These are phyloP conservation scores for Zangia roseola DNA, from an alignment of 768 basidiomycete species.

Conservation along the genomic window DNA sequence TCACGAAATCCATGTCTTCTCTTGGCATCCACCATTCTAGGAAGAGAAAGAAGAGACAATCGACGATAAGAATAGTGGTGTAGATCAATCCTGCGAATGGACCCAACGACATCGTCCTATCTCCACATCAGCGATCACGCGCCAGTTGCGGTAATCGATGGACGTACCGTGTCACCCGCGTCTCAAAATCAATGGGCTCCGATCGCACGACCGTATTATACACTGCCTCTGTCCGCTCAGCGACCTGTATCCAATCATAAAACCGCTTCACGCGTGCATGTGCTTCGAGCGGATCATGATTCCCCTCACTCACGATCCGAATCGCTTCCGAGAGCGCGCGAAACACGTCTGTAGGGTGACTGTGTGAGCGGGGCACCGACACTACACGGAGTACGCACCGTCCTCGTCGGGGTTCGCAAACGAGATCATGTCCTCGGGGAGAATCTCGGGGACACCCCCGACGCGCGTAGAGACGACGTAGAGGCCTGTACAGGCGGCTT, in stretches of 20 bases:
- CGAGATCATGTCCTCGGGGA: conserved; percentile 93
- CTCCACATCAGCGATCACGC: not conserved
- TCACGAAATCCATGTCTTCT: conserved; percentile 73
- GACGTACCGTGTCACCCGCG: conserved; percentile 70
- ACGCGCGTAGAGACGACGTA: conserved; percentile 94
- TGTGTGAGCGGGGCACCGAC: not conserved
- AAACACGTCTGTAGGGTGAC: conserved; percentile 67
- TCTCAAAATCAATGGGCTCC: conserved; percentile 67
- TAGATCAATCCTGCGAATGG: conserved; percentile 85
- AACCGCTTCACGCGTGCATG: conserved; percentile 78
- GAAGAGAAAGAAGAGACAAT: conserved; percentile 82
- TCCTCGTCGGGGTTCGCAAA: conserved; percentile 94
- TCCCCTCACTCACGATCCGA: conserved; percentile 57
- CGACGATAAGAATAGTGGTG: conserved; percentile 83
- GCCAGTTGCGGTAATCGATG: no score
- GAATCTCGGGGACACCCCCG: conserved; percentile 92
- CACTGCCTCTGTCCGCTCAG: conserved; percentile 79
- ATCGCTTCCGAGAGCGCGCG: conserved; percentile 83
- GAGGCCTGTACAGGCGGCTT: conserved; percentile 92
- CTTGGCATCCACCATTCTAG: conserved; percentile 85
- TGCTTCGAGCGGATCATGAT: conserved; percentile 72
- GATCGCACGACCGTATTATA: conserved; percentile 68
- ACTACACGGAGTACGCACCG: conserved; percentile 47
- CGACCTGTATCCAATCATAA: conserved; percentile 84
- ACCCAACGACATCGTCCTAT: conserved; percentile 74